Conservation (phyloP, 1,139 yeast species). For the Saccharomycopsis hybrid region DNA sequence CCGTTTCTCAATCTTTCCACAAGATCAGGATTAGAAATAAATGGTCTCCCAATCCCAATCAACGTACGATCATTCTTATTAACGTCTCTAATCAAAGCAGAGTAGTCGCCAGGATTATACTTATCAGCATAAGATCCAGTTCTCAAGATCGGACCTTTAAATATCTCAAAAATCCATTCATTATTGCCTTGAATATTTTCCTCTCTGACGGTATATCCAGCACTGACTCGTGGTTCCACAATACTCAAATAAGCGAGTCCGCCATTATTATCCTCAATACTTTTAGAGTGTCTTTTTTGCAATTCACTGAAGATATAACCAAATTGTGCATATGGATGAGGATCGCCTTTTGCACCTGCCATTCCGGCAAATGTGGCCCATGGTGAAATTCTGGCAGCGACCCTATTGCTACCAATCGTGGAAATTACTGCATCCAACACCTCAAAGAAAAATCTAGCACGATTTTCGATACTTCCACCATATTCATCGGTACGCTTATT, state of each 20-base stretch:
- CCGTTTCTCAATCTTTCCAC: constrained; percentile 34
- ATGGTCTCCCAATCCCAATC: constrained; percentile 41
- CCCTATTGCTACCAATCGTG: constrained; percentile 40
- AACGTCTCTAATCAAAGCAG: constrained; percentile 24
- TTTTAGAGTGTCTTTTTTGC: constrained; percentile 37
- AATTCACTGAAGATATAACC: constrained; percentile 34
- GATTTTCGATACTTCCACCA: constrained; percentile 63
- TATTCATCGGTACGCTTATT: constrained; percentile 62
- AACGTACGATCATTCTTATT: constrained; percentile 34
- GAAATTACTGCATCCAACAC: constrained; percentile 46
- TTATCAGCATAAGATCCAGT: constrained; percentile 30
- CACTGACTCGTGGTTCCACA: constrained; percentile 34
- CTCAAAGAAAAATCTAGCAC: constrained; percentile 52
- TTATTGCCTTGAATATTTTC: constrained; percentile 1
- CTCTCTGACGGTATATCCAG: constrained; percentile 8
- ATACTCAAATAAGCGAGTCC: constrained; percentile 37
- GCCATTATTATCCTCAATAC: constrained; percentile 31
- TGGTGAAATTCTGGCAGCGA: constrained; percentile 60
- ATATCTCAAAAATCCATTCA: constrained; percentile 28
- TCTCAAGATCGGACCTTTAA: constrained; percentile 35
- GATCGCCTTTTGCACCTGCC: constrained; percentile 23
- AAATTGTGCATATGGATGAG: constrained; percentile 35
- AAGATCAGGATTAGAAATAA: constrained; percentile 45
- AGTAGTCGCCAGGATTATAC: not conserved
- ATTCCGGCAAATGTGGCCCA: constrained; percentile 43